phyloP scores from a whole-genome alignment of 495 filamentous ascomycete species.

The Paragyromitra xinjiangensis region DNA sequence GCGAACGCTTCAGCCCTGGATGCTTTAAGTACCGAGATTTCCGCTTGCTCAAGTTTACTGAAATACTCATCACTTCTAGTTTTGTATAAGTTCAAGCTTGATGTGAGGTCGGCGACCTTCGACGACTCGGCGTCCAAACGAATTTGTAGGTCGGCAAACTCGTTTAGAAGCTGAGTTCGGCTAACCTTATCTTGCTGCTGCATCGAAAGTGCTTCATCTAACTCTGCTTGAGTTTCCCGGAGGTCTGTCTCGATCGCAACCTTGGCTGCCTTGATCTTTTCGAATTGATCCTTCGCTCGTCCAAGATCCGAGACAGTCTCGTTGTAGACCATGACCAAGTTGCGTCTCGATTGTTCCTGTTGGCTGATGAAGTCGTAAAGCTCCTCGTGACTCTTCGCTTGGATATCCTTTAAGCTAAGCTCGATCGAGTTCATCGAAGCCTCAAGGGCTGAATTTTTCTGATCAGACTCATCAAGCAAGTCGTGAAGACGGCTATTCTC shows the following conservation, averaged over 20 bases:
- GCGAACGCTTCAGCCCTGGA: conserved; percentile 92
- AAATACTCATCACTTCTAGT: conserved; percentile 95
- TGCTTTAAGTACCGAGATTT: conserved; percentile 93
- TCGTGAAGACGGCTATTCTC: conserved; percentile 93
- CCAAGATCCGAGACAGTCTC: conserved; percentile 82
- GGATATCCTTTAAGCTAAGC: conserved; percentile 87
- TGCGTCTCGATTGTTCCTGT: conserved; percentile 87
- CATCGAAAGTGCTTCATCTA: conserved; percentile 77
- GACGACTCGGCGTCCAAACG: conserved; percentile 88
- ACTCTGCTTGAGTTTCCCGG: conserved; percentile 81
- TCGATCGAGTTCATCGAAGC: conserved; percentile 87
- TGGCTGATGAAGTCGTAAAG: conserved; percentile 92
- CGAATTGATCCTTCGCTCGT: conserved; percentile 84
- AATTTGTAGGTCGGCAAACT: conserved; percentile 94
- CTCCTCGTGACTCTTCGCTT: conserved; percentile 93
- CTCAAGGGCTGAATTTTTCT: conserved; percentile 91
- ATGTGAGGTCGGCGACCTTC: conserved; percentile 80
- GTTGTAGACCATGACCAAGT: conserved; percentile 83
- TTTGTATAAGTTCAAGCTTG: conserved; percentile 90
- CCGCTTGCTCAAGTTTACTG: conserved; percentile 94
- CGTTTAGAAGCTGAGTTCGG: conserved; percentile 86
- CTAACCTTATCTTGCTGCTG: conserved; percentile 85
- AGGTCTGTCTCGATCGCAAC: conserved; percentile 86
- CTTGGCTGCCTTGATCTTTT: conserved; percentile 81
- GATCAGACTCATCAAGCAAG: conserved; percentile 91